Evolutionary conservation across 768 basidiomycete genomes (phyloP), one percentile per base, ranked within the genome.

Genomic region (Pisolithus sp.): DNA sequence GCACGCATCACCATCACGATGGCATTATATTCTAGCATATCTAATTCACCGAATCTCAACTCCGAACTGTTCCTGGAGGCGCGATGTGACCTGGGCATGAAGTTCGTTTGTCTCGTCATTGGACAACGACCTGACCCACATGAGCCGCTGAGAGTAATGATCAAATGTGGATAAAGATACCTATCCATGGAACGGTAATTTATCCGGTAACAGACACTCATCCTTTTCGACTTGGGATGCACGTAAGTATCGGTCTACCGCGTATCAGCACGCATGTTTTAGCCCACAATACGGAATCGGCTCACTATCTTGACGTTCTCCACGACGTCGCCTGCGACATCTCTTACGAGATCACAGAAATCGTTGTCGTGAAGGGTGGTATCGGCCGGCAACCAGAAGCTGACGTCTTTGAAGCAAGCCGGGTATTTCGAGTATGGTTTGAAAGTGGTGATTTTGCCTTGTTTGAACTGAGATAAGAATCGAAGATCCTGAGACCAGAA

Each of bases 101-200:
- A 95, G 69, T n/a, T 69, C 69, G 67, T 95, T 95, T 40, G 86
- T 83, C 69, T 97, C 93, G 23, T 89, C 88, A 58, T 93, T 94
- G 15, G 88, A 84, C 55, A 98, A 66, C 7, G 90, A 92, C 66
- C 93, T 92, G 51, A 23, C 36, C 30, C 21, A 30, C 57, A 38
- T 59, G 41, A 56, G 51, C 46, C 48, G 28, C 1, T 30, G 40
- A 13, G 17, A 20, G 20, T 13, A 5, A 39, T 15, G 36, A 52
- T 17, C 39, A 34, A 41, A 23, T 18, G 52, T 6, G 18, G 13
- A n/a, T 30, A 3, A 8, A 18, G 72, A 54, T 60, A 88, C 89
- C 86, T 84, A 68, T 98, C 95, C 93, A 98, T 95, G 26, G 94
- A 96, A 52, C 94, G 76, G 67, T 98, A 99, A 61, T 90, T 93